Conservation (phyloP, 371 early-diverging fungal species). For the Saksenaea oblongispora region DNA sequence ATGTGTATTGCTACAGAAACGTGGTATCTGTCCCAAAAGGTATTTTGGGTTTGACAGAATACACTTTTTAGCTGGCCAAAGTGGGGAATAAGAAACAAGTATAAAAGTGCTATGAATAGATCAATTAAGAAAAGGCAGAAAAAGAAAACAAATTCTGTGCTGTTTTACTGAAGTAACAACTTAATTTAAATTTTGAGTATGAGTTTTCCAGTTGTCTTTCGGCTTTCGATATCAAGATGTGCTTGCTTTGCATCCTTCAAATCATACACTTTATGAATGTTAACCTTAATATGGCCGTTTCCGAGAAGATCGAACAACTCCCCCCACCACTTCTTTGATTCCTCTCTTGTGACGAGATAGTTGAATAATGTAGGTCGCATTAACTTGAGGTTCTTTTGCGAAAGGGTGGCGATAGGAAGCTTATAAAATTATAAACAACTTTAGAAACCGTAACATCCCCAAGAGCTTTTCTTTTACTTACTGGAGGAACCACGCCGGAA, state of each 20-base stretch:
- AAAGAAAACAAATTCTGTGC: no score
- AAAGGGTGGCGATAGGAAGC: conserved; percentile 65
- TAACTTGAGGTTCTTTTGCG: conserved; percentile 73
- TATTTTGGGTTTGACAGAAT: no score
- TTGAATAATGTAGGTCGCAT: conserved; percentile 78
- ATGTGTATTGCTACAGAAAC: no score
- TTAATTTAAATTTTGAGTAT: conserved; percentile 49
- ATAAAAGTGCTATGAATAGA: no score
- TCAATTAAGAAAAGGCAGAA: no score
- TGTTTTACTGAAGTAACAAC: no score
- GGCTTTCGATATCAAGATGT: conserved; percentile 78
- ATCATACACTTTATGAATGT: conserved; percentile 75
- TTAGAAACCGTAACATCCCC: neutral
- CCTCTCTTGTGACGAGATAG: conserved; percentile 70
- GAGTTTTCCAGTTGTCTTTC: conserved; percentile 79
- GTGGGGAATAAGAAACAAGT: no score
- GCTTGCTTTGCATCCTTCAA: conserved; percentile 76
- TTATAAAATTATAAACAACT: neutral
- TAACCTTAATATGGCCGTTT: conserved; percentile 57
- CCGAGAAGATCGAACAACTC: conserved; percentile 63
- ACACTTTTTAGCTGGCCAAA: no score
- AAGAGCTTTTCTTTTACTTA: conserved; percentile 13
- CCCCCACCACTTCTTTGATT: conserved; percentile 61
- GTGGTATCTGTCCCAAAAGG: no score
- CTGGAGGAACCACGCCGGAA: conserved; percentile 81